Evolutionary conservation across 257 asterid genomes (phyloP), one percentile per base, ranked within the genome.

Genomic region (Paulownia fortunei): DNA sequence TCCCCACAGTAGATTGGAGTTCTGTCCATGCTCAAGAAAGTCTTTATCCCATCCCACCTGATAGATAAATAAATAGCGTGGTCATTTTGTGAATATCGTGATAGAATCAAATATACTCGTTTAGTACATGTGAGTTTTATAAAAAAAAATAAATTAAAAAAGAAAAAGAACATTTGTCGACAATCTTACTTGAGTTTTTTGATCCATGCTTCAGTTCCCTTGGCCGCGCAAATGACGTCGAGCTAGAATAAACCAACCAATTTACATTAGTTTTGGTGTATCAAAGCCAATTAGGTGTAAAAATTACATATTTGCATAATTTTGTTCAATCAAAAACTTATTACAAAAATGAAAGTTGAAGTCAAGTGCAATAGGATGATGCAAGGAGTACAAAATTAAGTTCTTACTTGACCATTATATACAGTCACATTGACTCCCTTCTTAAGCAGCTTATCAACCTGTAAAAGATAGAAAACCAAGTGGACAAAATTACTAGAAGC

Each of bases 1-100:
- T 68, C 70, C 61, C 86, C 89, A 82, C 97, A 92, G 49, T 84
- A 84, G 21, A 91, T 32, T 75, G 97, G 89, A 41, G 74, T 86
- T 81, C 95, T 91, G 3, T 82, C 89, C 88, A 9, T 65, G 77
- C 80, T 55, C 81, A 81, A 66, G 86, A 92, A 92, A 5, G 76
- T 78, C 72, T 82, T 83, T 0, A 92, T 72, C 73, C 97, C 97
- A 78, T 82, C 91, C 97, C 97, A 92, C 85, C 97, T 91, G 79
- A 66, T 34, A 65, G 8, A 69, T 27, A 30, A 66, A 67, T 36
- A 3, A 5, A 30, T 8, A 23, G 18, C 11, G 6, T 0, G 6
- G 8, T 24, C 7, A n/a, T n/a, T n/a, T n/a, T n/a, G n/a, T n/a
- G n/a, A n/a, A n/a, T n/a, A n/a, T n/a, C n/a, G n/a, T n/a, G n/a